Conservation (phyloP, 2,329 filamentous ascomycete genomes). For the Lecanicillium sp. region DNA sequence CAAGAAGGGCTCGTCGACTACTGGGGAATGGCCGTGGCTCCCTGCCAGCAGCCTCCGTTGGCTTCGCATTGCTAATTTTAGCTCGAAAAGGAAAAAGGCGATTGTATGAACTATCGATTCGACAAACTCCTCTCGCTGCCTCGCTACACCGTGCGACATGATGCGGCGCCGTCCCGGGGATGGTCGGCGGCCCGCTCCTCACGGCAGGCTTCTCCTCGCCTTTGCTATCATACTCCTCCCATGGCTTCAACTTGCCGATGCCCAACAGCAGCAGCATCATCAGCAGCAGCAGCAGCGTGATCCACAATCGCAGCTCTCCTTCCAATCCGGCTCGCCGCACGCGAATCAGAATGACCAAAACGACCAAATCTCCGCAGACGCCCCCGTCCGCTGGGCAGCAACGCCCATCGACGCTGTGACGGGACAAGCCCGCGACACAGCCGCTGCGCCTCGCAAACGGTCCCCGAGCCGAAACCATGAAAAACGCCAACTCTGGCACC, state of each 20-base stretch:
- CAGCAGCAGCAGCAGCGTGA: slow-evolving; percentile 6
- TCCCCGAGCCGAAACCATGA: slow-evolving; percentile 16
- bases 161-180: slow-evolving; percentile 56
- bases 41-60: slow-evolving; percentile 2
- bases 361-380: slow-evolving; percentile 18
- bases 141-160: slow-evolving; percentile 31
- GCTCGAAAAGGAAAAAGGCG: neutral
- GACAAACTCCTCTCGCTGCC: neutral
- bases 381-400: slow-evolving; percentile 11
- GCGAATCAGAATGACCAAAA: slow-evolving; percentile 14
- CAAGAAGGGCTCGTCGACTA: neutral
- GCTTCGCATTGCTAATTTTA: neutral
- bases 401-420: slow-evolving; percentile 20
- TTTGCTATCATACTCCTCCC: slow-evolving; percentile 51
- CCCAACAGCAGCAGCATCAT: slow-evolving; percentile 49
- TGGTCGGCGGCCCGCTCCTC: slow-evolving; percentile 38
- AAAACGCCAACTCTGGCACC: slow-evolving; percentile 14
- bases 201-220: slow-evolving; percentile 42
- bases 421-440: slow-evolving; percentile 18
- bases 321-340: slow-evolving; percentile 10
- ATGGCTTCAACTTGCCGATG: slow-evolving; percentile 46
- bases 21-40: slow-evolving; percentile 6
- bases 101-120: slow-evolving; percentile 2
- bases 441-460: slow-evolving; percentile 16
- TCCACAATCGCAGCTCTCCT: neutral